Percentiles rank a stretch among this genome's conserved stretches.
Evolutionary conservation across 306 rosid genomes (phyloP).

Genomic region (Abrus precatorius): DNA sequence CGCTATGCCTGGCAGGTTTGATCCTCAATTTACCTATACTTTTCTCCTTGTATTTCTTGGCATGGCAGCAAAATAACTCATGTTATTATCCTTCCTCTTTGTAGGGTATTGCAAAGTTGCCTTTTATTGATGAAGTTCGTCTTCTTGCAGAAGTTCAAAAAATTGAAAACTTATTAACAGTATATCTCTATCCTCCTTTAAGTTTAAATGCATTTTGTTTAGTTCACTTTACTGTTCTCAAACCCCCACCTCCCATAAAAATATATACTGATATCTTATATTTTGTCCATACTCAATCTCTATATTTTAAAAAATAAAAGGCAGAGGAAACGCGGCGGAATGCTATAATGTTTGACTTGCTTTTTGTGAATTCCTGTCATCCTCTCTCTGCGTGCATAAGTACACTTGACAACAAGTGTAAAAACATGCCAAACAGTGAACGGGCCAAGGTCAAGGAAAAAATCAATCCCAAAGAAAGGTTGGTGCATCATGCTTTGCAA

Average conservation of each 20-base stretch:
- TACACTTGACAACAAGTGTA: conserved; percentile 87
- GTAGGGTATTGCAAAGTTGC: conserved; percentile 96
- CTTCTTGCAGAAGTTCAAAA: conserved; percentile 87
- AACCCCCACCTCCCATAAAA: background rate
- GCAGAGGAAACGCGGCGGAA: conserved; percentile 81
- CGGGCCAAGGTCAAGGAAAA: conserved; percentile 77
- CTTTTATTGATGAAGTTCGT: conserved; percentile 93
- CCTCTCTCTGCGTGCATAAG: conserved; percentile 97
- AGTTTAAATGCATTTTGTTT: conserved; percentile 1
- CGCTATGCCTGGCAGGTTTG: conserved; percentile 96
- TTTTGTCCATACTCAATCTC: conserved; percentile 23
- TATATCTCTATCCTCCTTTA: conserved; percentile 46
- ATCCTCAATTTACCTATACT: conserved; percentile 35
- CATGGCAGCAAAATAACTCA: background rate
- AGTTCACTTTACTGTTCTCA: background rate
- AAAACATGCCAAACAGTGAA: conserved; percentile 72
- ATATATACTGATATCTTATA: conserved; percentile 29
- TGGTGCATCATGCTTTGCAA: conserved; percentile 40
- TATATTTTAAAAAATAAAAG: conserved; percentile 48
- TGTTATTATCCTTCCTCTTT: conserved; percentile 40
- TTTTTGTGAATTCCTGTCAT: conserved; percentile 90
- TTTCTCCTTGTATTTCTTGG: conserved; percentile 15
- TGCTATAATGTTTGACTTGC: conserved; percentile 84
- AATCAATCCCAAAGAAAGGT: conserved; percentile 87
- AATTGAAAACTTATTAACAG: conserved; percentile 79